Evolutionary conservation across 805 yeast genomes (phyloP).

Genomic region (Candida saitoana): DNA sequence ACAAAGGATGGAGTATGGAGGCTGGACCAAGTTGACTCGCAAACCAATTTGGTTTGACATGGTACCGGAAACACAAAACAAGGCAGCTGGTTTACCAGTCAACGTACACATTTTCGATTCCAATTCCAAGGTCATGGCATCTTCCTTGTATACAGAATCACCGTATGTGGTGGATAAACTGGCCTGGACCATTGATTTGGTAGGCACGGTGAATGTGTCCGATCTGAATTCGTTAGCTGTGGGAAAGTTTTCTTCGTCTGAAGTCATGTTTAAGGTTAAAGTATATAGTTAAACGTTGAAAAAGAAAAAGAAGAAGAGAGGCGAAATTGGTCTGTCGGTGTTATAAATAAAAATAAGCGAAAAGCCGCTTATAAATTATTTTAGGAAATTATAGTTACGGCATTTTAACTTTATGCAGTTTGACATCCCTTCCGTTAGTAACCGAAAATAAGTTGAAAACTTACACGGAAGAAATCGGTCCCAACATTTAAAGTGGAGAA

Average conservation of each 20-base stretch:
- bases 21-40: constrained; percentile 70
- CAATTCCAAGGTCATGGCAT: constrained; percentile 59
- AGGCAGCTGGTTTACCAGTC: constrained; percentile 76
- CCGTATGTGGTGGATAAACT: constrained; percentile 62
- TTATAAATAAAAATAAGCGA: no score
- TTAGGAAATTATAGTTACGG: no score
- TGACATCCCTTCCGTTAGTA: no score
- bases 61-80: constrained; percentile 87
- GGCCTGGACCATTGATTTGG: constrained; percentile 60
- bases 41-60: constrained; percentile 84
- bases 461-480: no score
- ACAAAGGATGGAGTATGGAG: constrained; percentile 82
- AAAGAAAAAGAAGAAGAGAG: no score
- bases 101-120: constrained; percentile 62
- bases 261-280: no score
- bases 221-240: constrained; percentile 45
- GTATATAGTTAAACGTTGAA: no score
- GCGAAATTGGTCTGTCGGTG: no score
- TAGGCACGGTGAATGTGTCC: constrained; percentile 91
- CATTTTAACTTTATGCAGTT: no score
- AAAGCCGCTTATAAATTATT: no score
- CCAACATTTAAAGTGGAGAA: no score
- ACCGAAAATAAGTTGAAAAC: no score
- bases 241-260: constrained; percentile 13
- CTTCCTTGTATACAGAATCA: constrained; percentile 88